These are phyloP conservation scores for Lactifluus volemus DNA, from an alignment of 768 basidiomycete species.

Conservation along the genomic window DNA sequence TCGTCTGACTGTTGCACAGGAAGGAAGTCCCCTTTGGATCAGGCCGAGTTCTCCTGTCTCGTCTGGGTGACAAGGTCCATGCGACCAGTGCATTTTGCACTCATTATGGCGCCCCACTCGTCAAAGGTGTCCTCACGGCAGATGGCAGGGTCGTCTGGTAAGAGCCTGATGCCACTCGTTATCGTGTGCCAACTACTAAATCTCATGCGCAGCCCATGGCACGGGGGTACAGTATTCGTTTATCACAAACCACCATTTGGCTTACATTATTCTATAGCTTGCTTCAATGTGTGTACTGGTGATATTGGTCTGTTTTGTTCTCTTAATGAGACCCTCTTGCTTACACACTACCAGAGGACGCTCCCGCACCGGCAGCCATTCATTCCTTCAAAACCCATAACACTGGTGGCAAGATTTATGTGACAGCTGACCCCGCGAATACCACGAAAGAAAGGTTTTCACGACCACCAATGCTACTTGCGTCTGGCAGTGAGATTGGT, in stretches of 20 bases:
- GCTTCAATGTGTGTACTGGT: slow-evolving; percentile 79
- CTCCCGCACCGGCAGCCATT: slow-evolving; percentile 72
- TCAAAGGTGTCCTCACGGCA: slow-evolving; percentile 69
- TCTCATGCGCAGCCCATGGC: slow-evolving; percentile 56
- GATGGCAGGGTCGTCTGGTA: slow-evolving; percentile 77
- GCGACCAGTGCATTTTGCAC: slow-evolving; percentile 84
- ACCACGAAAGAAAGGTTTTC: slow-evolving; percentile 61
- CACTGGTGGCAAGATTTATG: slow-evolving; percentile 64
- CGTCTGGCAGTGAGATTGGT: slow-evolving; percentile 36
- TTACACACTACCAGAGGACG: slow-evolving; percentile 53
- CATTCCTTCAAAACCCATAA: slow-evolving; percentile 69
- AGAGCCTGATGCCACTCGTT: slow-evolving; percentile 21
- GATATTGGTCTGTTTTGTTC: slow-evolving; percentile 51
- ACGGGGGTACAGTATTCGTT: slow-evolving; percentile 50
- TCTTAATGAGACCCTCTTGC: slow-evolving; percentile 12
- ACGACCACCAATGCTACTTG: slow-evolving; percentile 48
- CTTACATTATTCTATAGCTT: slow-evolving; percentile 39
- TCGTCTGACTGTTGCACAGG: slow-evolving; percentile 34
- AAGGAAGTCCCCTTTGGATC: slow-evolving; percentile 76
- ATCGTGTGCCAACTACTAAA: neutral
- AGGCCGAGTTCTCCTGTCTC: slow-evolving; percentile 70
- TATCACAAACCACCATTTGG: neutral
- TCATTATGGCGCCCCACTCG: slow-evolving; percentile 85
- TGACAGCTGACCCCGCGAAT: slow-evolving; percentile 56
- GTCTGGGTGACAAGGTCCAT: slow-evolving; percentile 63